These are phyloP conservation scores for Arthrobotrys conoides DNA, from an alignment of 2,329 filamentous ascomycete species.

Conservation along the genomic window DNA sequence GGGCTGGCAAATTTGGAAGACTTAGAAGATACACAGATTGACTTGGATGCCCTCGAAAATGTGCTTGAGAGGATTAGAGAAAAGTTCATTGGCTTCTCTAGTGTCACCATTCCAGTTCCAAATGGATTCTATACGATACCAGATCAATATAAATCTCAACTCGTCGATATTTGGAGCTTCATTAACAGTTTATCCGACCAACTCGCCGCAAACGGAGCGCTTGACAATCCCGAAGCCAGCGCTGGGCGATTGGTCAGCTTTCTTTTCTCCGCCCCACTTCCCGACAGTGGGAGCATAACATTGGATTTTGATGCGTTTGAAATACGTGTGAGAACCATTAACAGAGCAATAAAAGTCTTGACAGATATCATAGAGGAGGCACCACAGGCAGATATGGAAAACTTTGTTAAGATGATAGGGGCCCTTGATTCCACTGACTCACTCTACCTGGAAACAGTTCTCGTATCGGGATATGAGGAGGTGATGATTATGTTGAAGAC, in stretches of 20 bases:
- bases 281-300: not conserved
- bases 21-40: not conserved
- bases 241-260: conserved; percentile 18
- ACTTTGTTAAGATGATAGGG: not conserved
- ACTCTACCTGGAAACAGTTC: not conserved
- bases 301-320: conserved; percentile 8
- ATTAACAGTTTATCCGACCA: not conserved
- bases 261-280: not conserved
- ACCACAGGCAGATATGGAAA: no score
- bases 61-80: not conserved
- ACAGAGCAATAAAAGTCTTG: not conserved
- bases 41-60: not conserved
- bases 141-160: not conserved
- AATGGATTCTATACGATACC: conserved; percentile 3
- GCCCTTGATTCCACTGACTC: not conserved
- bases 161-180: conserved; percentile 6
- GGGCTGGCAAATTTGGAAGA: not conserved
- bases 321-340: not conserved
- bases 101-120: not conserved
- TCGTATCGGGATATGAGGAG: conserved; percentile 8
- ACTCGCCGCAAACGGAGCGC: conserved; percentile 9
- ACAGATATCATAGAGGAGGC: not conserved
- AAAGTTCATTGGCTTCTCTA: not conserved
- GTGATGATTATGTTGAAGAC: conserved; percentile 24
- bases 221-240: not conserved